phyloP scores from a whole-genome alignment of 345 rosid species.

The Citrus australasica region DNA sequence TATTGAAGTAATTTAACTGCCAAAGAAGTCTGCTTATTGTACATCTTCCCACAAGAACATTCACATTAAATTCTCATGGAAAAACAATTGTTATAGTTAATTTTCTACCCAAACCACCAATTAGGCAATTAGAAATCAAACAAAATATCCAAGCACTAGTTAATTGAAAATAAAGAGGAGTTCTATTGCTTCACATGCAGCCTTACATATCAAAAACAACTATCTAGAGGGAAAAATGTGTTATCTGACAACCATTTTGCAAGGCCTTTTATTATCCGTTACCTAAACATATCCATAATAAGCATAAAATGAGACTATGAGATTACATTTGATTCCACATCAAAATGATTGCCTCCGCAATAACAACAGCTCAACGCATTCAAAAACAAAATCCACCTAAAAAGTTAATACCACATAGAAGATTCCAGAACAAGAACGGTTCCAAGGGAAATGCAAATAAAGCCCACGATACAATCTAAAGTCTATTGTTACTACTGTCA shows the following conservation, averaged over 20 bases:
- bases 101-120: not conserved
- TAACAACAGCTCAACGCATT: not conserved
- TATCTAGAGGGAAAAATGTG: not conserved
- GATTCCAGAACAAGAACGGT: not conserved
- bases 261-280: not conserved
- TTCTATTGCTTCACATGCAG: not conserved
- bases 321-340: not conserved
- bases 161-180: not conserved
- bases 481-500: not conserved
- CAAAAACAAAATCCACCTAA: no score
- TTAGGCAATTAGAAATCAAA: not conserved
- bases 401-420: no score
- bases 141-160: not conserved
- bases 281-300: not conserved
- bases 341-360: not conserved
- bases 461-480: no score
- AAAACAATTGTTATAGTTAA: not conserved
- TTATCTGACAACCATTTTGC: not conserved
- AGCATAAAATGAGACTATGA: not conserved
- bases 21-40: no score
- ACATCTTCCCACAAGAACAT: not conserved
- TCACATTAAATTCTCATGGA: not conserved
- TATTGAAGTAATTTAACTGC: no score
- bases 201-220: not conserved
- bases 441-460: not conserved